Conservation (phyloP, 306 rosid species). For the Pyrus betulifolia region DNA sequence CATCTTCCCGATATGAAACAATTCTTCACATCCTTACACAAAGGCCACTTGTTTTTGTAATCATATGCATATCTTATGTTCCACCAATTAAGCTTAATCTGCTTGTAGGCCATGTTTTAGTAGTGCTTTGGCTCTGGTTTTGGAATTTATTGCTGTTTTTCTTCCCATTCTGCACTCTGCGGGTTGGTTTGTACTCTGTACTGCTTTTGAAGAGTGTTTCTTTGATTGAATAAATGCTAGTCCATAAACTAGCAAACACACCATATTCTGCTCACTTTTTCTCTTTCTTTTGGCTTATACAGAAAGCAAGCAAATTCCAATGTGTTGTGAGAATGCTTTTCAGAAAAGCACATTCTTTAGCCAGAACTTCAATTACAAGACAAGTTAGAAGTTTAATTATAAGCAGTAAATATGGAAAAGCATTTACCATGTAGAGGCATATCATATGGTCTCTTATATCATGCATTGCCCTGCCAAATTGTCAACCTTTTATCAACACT, state of each 20-base stretch:
- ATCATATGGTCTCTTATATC: background rate
- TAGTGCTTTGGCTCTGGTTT: background rate
- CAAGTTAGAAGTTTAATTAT: background rate
- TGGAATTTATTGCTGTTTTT: background rate
- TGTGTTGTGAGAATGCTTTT: background rate
- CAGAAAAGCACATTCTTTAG: background rate
- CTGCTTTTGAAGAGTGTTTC: background rate
- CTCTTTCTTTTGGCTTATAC: background rate
- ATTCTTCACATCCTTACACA: background rate
- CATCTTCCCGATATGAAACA: background rate
- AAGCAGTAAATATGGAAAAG: background rate
- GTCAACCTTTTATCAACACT: background rate
- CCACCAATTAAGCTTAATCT: background rate
- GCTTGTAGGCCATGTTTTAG: background rate
- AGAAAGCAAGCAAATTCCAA: background rate
- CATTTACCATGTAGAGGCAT: background rate
- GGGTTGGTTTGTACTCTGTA: slow-evolving; percentile 4
- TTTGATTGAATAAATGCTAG: background rate
- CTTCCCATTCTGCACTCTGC: background rate
- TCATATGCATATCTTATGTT: background rate
- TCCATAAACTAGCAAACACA: background rate
- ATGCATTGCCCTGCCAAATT: background rate
- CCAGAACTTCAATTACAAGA: background rate
- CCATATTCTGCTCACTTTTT: background rate
- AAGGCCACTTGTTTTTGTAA: background rate